These are phyloP conservation scores for Venturia carpophila DNA, from an alignment of 2,329 filamentous ascomycete species.

Conservation along the genomic window DNA sequence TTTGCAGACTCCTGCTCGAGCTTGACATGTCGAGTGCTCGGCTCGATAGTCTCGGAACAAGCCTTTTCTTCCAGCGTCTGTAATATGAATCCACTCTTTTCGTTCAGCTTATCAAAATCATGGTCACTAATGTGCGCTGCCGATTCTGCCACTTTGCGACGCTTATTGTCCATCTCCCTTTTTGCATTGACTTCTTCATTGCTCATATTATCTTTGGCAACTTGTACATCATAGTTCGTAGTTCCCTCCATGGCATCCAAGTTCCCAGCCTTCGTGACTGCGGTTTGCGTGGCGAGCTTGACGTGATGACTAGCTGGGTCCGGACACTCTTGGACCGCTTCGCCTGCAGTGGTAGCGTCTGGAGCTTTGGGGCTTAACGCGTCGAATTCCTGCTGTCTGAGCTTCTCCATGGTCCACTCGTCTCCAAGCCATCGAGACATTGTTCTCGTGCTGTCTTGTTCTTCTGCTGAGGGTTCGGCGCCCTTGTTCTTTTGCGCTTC, in stretches of 20 bases:
- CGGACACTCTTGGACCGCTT: background rate
- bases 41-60: background rate
- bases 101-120: background rate
- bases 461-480: background rate
- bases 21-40: background rate
- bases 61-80: background rate
- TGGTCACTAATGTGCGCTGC: background rate
- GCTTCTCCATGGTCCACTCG: constrained; percentile 4
- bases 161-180: background rate
- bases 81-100: background rate
- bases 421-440: constrained; percentile 3
- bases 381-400: background rate
- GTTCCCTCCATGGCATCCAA: background rate
- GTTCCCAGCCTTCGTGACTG: background rate
- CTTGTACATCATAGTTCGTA: background rate
- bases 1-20: background rate
- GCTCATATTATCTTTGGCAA: background rate
- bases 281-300: background rate
- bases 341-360: background rate
- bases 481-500: constrained; percentile 4
- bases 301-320: constrained; percentile 1
- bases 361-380: background rate
- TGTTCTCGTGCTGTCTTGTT: background rate
- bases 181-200: background rate
- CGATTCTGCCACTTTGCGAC: background rate